Evolutionary conservation across 1,284 basidiomycete genomes (phyloP), one percentile per base, ranked within the genome.

Genomic region (Apiotrichum montevideense): DNA sequence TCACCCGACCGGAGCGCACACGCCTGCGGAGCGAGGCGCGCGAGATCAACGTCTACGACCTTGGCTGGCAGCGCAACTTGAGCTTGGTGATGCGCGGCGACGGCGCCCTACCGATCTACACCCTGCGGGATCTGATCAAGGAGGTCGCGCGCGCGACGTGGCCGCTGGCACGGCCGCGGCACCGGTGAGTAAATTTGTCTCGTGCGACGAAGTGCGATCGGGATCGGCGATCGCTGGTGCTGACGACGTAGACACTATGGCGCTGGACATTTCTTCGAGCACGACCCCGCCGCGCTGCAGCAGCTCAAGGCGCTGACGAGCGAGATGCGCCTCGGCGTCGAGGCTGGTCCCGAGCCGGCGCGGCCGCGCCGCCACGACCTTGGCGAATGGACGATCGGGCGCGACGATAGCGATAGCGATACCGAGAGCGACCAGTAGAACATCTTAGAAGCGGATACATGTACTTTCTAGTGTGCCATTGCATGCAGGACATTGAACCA

Each of bases 11-110:
- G 1, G 90, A 94, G 73, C 81, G 89, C 34, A 75, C 80, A 35
- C 77, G 87, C 3, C 83, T 92, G 0, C 82, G 80, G 48, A 79
- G 82, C 15, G 87, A 87, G 15, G 87, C 89, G 61, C 76, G 81
- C 3, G 71, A 80, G 15, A 82, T 91, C 52, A 82, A 82, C 29
- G 61, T 88, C 14, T 94, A 90, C 66, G 85, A 92, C 71, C 66
- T 91, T 4, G 90, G 90, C 6, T 87, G 84, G 83, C 78, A 80
- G 46, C 79, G 76, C 63, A 93, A 93, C 65, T 47, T 74, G 8
- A 52, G 50, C 3, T 21, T 46, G 3, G 46, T 66, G 2, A 64
- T 73, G 51, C 40, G 72, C 15, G 69, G 66, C 7, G 62, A 63
- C 32, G 51, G 33, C 11, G 51, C 15, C 10, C 44, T 43, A 32